Evolutionary conservation across 345 rosid species (phyloP), one percentile per base, ranked within the genome.

Genomic region (Excoecaria cochinchinensis): DNA sequence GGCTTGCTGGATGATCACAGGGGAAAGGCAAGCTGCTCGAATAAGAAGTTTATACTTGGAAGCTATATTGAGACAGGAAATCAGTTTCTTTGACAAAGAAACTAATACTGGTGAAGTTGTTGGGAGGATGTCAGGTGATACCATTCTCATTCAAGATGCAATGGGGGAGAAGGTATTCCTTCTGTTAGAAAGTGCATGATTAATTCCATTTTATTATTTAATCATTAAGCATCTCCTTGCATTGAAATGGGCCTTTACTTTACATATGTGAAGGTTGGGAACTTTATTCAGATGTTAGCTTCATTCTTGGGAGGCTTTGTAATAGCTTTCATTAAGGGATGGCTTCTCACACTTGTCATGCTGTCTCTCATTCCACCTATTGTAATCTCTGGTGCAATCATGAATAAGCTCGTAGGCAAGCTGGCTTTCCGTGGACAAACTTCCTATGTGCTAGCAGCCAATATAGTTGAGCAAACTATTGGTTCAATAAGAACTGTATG

Each of bases 401-500:
- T 57, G 53, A 16, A 63, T 48, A 15, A 21, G 52, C 14, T n/a
- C n/a, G 61, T 77, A 25, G 13, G 72, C 13, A 77, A 77, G 67
- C 51, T 57, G 67, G 67, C 72, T 53, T 39, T 51, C 17, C 65
- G 60, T 3, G 72, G 68, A 40, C 80, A 72, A 36, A 44, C 47
- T 21, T 63, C 80, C 15, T 77, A 77, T 59, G 17, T 72, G 0
- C 16, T 19, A 1, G 80, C 76, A 42, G 80, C 72, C 38, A 65
- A 8, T 46, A 8, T 72, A 3, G 76, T 58, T 25, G 80, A 77
- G 10, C 72, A 72, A 63, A 65, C 66, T 7, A 46, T 77, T 48
- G 76, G 80, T 5, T 71, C 80, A 5, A 72, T 77, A 22, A 72
- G 80, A 77, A 77, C 80, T 31, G 80, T 77, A 72, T n/a, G 80